Evolutionary conservation across 805 yeast species (phyloP).

Genomic region (Candida saitoana): DNA sequence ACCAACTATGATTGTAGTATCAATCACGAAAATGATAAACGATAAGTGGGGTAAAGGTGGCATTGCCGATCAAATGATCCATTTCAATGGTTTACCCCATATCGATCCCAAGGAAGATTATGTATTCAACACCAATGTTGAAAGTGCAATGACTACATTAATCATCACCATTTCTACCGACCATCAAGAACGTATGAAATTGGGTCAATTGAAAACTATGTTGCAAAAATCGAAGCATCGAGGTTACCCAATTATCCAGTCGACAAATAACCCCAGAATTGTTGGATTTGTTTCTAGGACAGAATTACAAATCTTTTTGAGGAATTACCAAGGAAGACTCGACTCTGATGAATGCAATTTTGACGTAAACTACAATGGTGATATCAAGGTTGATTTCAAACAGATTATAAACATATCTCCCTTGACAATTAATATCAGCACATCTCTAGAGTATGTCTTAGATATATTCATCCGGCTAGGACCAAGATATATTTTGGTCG

Average conservation of each 20-base stretch:
- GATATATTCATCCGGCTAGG: slow-evolving; percentile 76
- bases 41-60: slow-evolving; percentile 78
- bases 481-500: slow-evolving; percentile 68
- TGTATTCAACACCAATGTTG: slow-evolving; percentile 41
- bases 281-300: slow-evolving; percentile 44
- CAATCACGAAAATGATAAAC: slow-evolving; percentile 75
- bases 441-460: slow-evolving; percentile 57
- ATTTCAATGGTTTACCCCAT: slow-evolving; percentile 81
- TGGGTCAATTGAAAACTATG: slow-evolving; percentile 29
- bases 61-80: slow-evolving; percentile 93
- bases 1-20: slow-evolving; percentile 95
- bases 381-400: slow-evolving; percentile 14
- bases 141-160: slow-evolving; percentile 57
- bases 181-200: slow-evolving; percentile 23
- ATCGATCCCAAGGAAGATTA: slow-evolving; percentile 70
- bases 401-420: slow-evolving; percentile 53
- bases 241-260: slow-evolving; percentile 54
- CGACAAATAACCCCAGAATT: slow-evolving; percentile 33
- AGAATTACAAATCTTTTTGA: slow-evolving; percentile 32
- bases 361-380: slow-evolving; percentile 4
- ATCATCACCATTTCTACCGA: slow-evolving; percentile 35
- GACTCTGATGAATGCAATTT: slow-evolving; percentile 11
- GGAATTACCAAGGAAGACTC: slow-evolving; percentile 13
- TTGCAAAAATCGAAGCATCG: slow-evolving; percentile 32
- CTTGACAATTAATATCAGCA: slow-evolving; percentile 48